Evolutionary conservation across 202 grass and related monocot genomes (phyloP), one percentile per base, ranked within the genome.

Genomic region (Sporobolus alterniflorus): DNA sequence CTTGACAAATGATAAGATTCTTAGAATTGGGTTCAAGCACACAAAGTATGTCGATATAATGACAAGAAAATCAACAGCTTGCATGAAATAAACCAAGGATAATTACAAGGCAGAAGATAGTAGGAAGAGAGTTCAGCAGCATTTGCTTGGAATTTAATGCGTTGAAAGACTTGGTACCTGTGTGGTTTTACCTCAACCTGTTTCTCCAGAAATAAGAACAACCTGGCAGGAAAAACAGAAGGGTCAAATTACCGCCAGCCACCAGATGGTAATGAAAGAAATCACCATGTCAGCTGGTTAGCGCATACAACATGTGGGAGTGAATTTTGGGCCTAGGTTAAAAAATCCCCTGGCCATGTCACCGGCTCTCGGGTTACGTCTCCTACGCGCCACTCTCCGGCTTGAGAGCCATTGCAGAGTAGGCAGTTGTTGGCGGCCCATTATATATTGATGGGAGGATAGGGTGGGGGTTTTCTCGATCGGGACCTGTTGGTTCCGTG

Each of bases 141-240:
- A 43, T 29, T 62, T 1, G 51, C 17, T 21, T 43, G 9, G 3
- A 73, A 82, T 46, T 77, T 51, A 78, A 61, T 39, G n/a, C 15
- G 43, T 51, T 44, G 40, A 42, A 82, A 87, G 72, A 70, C 79
- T 54, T 56, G 10, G 51, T 30, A 98, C 96, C 96, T 98, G 96
- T 33, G 96, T 98, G 46, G 96, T 98, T 98, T 98, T 98, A 90
- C 96, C 96, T 12, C 96, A 98, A 42, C 96, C 96, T 70, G 96
- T 96, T 90, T 96, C 89, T 73, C 96, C 96, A 87, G 96, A 96
- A 82, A 98, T 98, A 79, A 98, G 93, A 79, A 98, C 93, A 65
- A 96, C 96, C 96, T 98, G 84, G 32, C 49, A 82, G 76, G 54
- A 46, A 80, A 75, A 48, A 85, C 21, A 86, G 79, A 41, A 75